Evolutionary conservation across 768 basidiomycete species (phyloP).

Genomic region (Lenzites betulinus): DNA sequence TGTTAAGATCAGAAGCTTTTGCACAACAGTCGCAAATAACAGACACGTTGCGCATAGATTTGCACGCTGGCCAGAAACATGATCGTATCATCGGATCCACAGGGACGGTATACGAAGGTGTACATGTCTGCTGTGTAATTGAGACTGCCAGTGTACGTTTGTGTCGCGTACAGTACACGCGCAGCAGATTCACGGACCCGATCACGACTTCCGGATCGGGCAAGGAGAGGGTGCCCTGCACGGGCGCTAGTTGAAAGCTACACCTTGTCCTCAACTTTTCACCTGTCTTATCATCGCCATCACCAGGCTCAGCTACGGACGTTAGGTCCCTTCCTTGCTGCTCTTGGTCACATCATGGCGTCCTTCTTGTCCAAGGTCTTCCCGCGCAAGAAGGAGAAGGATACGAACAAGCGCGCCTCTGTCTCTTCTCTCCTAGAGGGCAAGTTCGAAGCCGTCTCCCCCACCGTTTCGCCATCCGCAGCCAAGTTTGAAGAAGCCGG

Average conservation of each 20-base stretch:
- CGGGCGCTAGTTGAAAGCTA: neutral
- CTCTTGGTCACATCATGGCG: slow-evolving; percentile 39
- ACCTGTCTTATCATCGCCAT: neutral
- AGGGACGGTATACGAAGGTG: too few relatives aligned
- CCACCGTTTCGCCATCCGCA: slow-evolving; percentile 41
- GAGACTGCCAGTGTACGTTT: neutral
- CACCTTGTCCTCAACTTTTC: slow-evolving; percentile 1
- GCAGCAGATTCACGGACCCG: neutral
- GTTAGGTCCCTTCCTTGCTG: slow-evolving; percentile 17
- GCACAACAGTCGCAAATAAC: neutral
- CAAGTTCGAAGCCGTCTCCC: slow-evolving; percentile 72
- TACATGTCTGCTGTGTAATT: too few relatives aligned
- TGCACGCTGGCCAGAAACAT: neutral
- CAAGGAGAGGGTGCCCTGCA: neutral
- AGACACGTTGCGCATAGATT: neutral
- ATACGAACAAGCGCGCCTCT: slow-evolving; percentile 38
- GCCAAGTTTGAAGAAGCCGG: slow-evolving; percentile 29
- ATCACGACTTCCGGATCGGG: neutral
- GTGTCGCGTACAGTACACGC: neutral
- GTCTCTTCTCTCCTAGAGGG: slow-evolving; percentile 63
- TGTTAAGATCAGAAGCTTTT: slow-evolving; percentile 5
- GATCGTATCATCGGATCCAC: too few relatives aligned
- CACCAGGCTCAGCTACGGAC: slow-evolving; percentile 13
- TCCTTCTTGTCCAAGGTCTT: slow-evolving; percentile 80
- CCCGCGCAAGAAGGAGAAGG: slow-evolving; percentile 69